Conservation (phyloP, 208 protist species). For the Trypanosomatidae sp. region DNA sequence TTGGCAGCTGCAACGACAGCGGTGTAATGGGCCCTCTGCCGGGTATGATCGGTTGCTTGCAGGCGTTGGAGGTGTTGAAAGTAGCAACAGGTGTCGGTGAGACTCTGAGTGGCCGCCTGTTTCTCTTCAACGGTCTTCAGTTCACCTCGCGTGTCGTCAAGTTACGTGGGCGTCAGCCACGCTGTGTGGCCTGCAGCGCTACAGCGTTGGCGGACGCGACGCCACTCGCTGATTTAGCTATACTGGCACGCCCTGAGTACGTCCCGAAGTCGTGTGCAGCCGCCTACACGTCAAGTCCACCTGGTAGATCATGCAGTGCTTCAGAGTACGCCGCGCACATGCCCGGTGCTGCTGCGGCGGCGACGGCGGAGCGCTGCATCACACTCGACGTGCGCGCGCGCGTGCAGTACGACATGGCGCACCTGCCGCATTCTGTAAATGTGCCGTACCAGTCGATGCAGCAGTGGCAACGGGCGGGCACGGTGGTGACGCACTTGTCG, state of each 20-base stretch:
- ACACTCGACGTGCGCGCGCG: constrained; percentile 70
- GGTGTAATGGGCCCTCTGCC: constrained; percentile 94
- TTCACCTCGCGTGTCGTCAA: constrained; percentile 66
- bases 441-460: constrained; percentile 58
- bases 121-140: constrained; percentile 87
- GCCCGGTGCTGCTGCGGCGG: not conserved
- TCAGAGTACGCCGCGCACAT: not conserved
- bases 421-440: constrained; percentile 49
- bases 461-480: constrained; percentile 34
- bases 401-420: constrained; percentile 86
- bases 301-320: constrained; percentile 9
- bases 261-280: constrained; percentile 7
- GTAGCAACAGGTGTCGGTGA: constrained; percentile 72
- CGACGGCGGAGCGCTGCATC: not conserved
- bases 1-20: constrained; percentile 91
- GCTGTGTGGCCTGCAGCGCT: constrained; percentile 73
- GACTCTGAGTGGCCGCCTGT: constrained; percentile 66
- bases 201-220: constrained; percentile 5
- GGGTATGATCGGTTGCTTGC: constrained; percentile 93
- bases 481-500: constrained; percentile 2
- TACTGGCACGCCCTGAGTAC: constrained; percentile 57
- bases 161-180: constrained; percentile 46
- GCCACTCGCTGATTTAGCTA: constrained; percentile 21
- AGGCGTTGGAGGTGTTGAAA: constrained; percentile 93
- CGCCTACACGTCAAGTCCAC: not conserved